phyloP scores from a whole-genome alignment of 1,284 basidiomycete genomes.

The Cutaneotrichosporon cavernicola region DNA sequence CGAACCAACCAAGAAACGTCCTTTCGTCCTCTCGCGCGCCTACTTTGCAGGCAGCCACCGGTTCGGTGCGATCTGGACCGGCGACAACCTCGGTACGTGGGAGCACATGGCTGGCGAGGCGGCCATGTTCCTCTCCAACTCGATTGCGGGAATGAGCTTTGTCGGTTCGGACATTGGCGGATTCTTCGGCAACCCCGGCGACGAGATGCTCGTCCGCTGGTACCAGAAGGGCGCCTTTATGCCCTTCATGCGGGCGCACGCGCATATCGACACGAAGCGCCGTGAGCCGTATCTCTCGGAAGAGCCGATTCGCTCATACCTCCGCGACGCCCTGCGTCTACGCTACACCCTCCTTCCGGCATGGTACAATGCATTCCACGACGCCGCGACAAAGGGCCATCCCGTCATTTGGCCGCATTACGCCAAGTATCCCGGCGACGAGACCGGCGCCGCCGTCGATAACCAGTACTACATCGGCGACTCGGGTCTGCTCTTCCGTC shows the following conservation, averaged over 20 bases:
- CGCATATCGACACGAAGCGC: constrained; percentile 96
- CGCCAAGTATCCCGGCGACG: constrained; percentile 84
- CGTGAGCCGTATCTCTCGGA: constrained; percentile 92
- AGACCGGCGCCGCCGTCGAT: constrained; percentile 79
- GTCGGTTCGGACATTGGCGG: constrained; percentile 94
- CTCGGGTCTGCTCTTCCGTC: constrained; percentile 87
- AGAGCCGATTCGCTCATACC: constrained; percentile 78
- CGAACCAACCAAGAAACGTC: constrained; percentile 70
- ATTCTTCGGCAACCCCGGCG: constrained; percentile 94
- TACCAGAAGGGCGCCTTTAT: constrained; percentile 93
- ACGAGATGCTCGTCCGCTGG: constrained; percentile 95
- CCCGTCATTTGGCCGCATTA: constrained; percentile 92
- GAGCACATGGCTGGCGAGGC: constrained; percentile 89
- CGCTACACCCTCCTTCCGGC: constrained; percentile 85
- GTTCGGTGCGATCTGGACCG: constrained; percentile 97
- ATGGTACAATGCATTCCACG: constrained; percentile 96
- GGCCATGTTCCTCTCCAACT: constrained; percentile 89
- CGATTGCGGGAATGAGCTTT: constrained; percentile 91
- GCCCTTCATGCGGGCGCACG: constrained; percentile 98
- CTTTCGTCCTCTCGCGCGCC: constrained; percentile 91
- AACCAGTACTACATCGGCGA: constrained; percentile 92
- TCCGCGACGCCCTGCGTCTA: constrained; percentile 76
- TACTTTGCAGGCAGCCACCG: constrained; percentile 96
- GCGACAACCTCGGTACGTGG: constrained; percentile 97
- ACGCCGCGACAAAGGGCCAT: constrained; percentile 73